A percentile compares a stretch with the other conserved stretches of the same genome.
These are phyloP conservation scores for Leccinum fallax DNA, from an alignment of 1,284 basidiomycete genomes.

Conservation along the genomic window DNA sequence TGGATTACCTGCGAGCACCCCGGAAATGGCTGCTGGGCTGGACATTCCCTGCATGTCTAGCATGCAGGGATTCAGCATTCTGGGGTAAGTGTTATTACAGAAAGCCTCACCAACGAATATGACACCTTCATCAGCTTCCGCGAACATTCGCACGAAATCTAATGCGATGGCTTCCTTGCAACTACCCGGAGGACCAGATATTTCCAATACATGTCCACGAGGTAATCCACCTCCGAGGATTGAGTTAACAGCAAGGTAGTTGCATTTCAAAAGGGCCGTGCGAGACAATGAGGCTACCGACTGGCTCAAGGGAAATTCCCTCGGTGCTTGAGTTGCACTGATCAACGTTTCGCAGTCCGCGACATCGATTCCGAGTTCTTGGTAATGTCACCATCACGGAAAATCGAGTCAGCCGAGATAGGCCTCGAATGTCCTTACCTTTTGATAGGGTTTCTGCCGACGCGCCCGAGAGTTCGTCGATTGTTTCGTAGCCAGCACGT, in stretches of 20 bases:
- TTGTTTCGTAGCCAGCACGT: conserved; percentile 52
- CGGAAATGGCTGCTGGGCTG: conserved; percentile 47
- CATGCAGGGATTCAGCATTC: conserved; percentile 14
- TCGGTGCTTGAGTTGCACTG: conserved; percentile 39
- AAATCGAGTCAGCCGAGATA: conserved; percentile 1
- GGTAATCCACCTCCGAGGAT: conserved; percentile 62
- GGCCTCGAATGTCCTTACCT: conserved; percentile 37
- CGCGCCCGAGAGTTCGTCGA: conserved; percentile 45
- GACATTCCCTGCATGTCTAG: conserved; percentile 69
- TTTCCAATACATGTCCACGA: conserved; percentile 63
- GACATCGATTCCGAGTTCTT: conserved; percentile 52
- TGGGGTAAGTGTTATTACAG: neutral
- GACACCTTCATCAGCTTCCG: conserved; percentile 48
- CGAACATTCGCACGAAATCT: conserved; percentile 50
- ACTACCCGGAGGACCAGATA: conserved; percentile 74
- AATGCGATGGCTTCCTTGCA: conserved; percentile 59
- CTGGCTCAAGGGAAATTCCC: conserved; percentile 50
- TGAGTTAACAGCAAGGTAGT: conserved; percentile 53
- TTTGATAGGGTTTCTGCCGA: conserved; percentile 46
- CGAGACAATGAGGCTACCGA: conserved; percentile 52
- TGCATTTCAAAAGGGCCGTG: conserved; percentile 32
- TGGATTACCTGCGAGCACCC: conserved; percentile 43
- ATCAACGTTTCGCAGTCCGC: conserved; percentile 48
- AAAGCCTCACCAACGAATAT: conserved; percentile 60
- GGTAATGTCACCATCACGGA: neutral